Conservation (phyloP, 2,329 filamentous ascomycete genomes). For the Torrubiella hemipterigena region DNA sequence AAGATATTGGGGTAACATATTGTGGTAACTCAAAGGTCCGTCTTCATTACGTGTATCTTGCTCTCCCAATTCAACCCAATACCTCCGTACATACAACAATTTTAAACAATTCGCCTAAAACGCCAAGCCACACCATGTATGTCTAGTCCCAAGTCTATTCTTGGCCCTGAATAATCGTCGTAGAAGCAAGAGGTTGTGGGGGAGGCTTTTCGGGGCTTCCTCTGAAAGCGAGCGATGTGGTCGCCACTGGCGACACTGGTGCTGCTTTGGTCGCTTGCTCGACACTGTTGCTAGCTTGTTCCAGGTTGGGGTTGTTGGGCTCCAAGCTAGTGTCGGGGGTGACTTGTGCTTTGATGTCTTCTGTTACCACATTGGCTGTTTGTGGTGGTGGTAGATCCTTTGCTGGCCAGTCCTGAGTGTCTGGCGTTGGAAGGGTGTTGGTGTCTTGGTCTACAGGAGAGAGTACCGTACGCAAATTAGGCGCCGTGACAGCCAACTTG, state of each 20-base stretch:
- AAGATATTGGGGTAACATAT: too few species aligned
- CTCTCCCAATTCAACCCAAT: too few species aligned
- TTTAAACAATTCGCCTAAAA: too few species aligned
- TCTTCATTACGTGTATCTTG: too few species aligned
- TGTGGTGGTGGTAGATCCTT: conserved; percentile 8
- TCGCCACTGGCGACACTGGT: conserved; percentile 18
- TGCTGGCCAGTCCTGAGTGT: conserved; percentile 9
- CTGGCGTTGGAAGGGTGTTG: conserved; percentile 12
- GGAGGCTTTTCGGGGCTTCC: conserved; percentile 48
- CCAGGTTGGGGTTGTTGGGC: background rate
- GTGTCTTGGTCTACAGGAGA: conserved; percentile 9
- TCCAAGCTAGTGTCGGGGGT: background rate
- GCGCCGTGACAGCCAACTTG: conserved; percentile 48
- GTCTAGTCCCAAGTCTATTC: too few species aligned
- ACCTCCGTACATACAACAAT: too few species aligned
- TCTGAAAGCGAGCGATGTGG: conserved; percentile 44
- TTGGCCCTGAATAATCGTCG: conserved; percentile 17
- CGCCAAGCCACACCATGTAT: too few species aligned
- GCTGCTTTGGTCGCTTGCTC: conserved; percentile 1
- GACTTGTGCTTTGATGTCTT: conserved; percentile 11
- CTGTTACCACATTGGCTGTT: conserved; percentile 12
- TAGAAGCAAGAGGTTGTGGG: conserved; percentile 16
- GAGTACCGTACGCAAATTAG: conserved; percentile 21
- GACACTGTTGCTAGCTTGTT: conserved; percentile 1
- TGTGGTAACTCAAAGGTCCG: too few species aligned